Evolutionary conservation across 441 rosid species (phyloP).

Genomic region (Arabidopsis hybrid): DNA sequence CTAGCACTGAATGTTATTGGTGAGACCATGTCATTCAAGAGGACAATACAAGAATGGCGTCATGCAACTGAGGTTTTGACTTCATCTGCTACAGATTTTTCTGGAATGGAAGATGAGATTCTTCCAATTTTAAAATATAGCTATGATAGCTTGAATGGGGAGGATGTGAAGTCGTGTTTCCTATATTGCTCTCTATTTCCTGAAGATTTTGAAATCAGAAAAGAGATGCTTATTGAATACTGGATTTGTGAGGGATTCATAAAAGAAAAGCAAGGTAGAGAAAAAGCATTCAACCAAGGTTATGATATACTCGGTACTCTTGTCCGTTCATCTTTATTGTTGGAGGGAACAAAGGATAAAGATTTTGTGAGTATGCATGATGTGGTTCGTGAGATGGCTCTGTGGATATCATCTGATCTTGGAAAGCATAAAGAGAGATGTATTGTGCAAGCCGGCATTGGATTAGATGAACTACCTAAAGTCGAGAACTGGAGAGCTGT

Average conservation of each 20-base stretch:
- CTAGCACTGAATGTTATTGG: neutral
- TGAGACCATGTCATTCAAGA: neutral
- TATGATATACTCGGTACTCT: conserved; percentile 30
- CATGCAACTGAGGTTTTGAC: neutral
- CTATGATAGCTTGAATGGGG: neutral
- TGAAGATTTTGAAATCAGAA: neutral
- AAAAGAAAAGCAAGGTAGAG: neutral
- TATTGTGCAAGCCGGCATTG: conserved; percentile 35
- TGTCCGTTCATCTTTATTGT: conserved; percentile 30
- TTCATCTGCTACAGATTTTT: neutral
- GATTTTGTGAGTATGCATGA: conserved; percentile 26
- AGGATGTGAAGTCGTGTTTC: neutral
- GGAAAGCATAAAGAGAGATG: conserved; percentile 24
- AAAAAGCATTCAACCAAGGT: conserved; percentile 25
- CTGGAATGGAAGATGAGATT: neutral
- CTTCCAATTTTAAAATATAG: neutral
- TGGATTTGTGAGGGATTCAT: conserved; percentile 6
- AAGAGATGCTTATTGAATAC: neutral
- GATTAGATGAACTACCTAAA: conserved; percentile 30
- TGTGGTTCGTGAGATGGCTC: conserved; percentile 46
- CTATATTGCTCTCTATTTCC: neutral
- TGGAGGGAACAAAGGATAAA: neutral
- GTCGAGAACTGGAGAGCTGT: conserved; percentile 29
- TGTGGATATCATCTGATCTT: conserved; percentile 42
- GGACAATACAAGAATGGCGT: neutral